These are phyloP conservation scores for Plasmodium gonderi DNA, from an alignment of 169 alveolate species.

Conservation along the genomic window DNA sequence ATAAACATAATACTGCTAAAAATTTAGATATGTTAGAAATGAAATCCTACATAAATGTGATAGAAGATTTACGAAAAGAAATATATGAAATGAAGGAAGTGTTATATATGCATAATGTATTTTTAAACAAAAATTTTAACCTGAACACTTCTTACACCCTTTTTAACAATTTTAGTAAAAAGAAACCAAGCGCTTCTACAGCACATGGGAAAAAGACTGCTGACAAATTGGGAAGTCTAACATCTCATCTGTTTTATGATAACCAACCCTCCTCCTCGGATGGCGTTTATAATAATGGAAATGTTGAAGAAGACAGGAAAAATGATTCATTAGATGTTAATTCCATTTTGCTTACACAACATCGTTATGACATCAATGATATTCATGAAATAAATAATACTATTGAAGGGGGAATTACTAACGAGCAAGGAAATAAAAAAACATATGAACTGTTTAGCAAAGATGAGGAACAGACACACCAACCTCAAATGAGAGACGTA, in stretches of 20 bases:
- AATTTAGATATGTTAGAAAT: conserved; percentile 12
- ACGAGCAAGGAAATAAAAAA: not conserved
- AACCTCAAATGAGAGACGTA: not conserved
- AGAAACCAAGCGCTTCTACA: conserved; percentile 18
- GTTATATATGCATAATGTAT: conserved; percentile 33
- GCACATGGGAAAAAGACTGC: conserved; percentile 1
- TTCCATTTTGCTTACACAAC: not conserved
- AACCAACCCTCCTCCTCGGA: not conserved
- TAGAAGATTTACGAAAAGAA: conserved; percentile 66
- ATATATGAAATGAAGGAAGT: conserved; percentile 62
- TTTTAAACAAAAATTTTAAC: conserved; percentile 29
- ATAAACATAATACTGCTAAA: conserved; percentile 11
- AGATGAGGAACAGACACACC: not conserved
- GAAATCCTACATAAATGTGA: conserved; percentile 43
- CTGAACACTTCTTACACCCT: conserved; percentile 28
- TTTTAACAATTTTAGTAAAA: conserved; percentile 41
- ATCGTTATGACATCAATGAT: conserved; percentile 44
- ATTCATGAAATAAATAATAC: conserved; percentile 15
- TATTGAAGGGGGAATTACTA: not conserved
- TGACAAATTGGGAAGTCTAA: conserved; percentile 18
- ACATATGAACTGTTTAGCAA: not conserved
- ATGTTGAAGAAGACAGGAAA: conserved; percentile 5
- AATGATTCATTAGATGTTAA: not conserved
- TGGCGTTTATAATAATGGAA: not conserved
- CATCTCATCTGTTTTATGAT: conserved; percentile 28